These are phyloP conservation scores for Priceomyces melissophilus DNA, from an alignment of 805 yeast genomes.

Conservation along the genomic window DNA sequence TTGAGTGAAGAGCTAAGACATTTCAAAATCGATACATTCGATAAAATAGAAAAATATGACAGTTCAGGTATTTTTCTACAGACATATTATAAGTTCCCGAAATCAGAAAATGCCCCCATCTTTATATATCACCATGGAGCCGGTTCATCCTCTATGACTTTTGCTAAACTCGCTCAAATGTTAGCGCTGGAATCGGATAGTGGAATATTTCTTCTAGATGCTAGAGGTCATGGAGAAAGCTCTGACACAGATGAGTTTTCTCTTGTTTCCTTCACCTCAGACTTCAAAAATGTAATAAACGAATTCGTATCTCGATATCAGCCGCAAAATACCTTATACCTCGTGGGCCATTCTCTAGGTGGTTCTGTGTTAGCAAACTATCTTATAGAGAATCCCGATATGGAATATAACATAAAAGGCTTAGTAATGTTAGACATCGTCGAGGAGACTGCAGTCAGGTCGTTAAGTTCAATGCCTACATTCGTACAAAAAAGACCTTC, in stretches of 20 bases:
- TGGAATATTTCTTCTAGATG: conserved; percentile 72
- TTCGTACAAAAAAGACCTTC: conserved; percentile 66
- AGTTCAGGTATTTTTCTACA: conserved; percentile 20
- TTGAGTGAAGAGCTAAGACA: background rate
- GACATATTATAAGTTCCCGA: conserved; percentile 58
- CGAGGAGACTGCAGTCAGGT: conserved; percentile 82
- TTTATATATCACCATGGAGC: conserved; percentile 92
- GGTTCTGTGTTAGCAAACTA: conserved; percentile 74
- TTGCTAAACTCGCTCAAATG: conserved; percentile 48
- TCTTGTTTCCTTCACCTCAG: conserved; percentile 52
- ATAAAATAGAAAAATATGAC: conserved; percentile 15
- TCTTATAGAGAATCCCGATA: conserved; percentile 21
- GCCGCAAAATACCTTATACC: conserved; percentile 37
- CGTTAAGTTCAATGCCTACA: conserved; percentile 63
- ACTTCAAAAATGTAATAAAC: conserved; percentile 49
- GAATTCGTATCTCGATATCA: conserved; percentile 25
- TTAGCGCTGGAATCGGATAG: conserved; percentile 11
- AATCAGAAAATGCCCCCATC: conserved; percentile 42
- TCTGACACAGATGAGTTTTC: conserved; percentile 29
- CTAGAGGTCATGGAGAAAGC: conserved; percentile 76
- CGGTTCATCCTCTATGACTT: conserved; percentile 83
- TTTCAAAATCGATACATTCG: conserved; percentile 14
- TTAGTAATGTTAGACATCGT: conserved; percentile 84
- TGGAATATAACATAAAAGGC: conserved; percentile 48
- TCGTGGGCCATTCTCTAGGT: conserved; percentile 91